A percentile compares a stretch with the other conserved stretches of the same genome.
Evolutionary conservation across 2,329 filamentous ascomycete species (phyloP).

Genomic region (Arthroderma sp.): DNA sequence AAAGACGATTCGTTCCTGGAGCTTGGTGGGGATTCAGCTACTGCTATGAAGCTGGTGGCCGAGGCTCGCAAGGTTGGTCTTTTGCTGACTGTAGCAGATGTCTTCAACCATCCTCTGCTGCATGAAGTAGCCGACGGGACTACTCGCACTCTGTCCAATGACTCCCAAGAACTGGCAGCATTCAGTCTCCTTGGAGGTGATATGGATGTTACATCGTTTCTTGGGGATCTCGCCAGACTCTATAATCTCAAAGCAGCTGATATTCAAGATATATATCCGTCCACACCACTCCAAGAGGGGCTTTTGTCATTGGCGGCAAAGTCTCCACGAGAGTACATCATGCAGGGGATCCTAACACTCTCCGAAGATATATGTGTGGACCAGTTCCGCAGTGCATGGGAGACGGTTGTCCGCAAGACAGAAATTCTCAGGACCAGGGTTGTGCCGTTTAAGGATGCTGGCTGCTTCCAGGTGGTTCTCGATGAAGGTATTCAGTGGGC

Average conservation of each 20-base stretch:
- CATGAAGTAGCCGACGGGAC: too few species aligned
- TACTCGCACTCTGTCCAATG: too few species aligned
- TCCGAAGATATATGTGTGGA: constrained; percentile 19
- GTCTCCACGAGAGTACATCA: constrained; percentile 30
- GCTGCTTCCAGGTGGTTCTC: constrained; percentile 19
- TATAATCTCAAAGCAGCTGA: too few species aligned
- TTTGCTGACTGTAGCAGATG: constrained; percentile 2
- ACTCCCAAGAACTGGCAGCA: too few species aligned
- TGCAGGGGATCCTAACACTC: constrained; percentile 27
- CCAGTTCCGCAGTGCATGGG: constrained; percentile 29
- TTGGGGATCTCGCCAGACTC: too few species aligned
- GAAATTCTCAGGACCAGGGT: constrained; percentile 30
- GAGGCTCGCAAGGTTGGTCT: background rate
- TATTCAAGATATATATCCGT: constrained; percentile 5
- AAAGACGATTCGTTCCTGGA: too few species aligned
- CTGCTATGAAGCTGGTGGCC: constrained; percentile 21
- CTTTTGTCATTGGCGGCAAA: constrained; percentile 31
- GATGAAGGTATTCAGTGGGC: constrained; percentile 12
- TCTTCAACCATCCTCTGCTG: background rate
- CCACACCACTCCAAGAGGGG: constrained; percentile 15
- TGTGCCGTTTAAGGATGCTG: background rate
- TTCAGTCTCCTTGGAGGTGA: too few species aligned
- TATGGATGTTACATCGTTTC: too few species aligned
- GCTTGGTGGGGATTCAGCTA: constrained; percentile 29
- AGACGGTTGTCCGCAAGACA: constrained; percentile 21